phyloP scores from a whole-genome alignment of 2,329 filamentous ascomycete genomes.

The Aspergillus pseudotamarii region DNA sequence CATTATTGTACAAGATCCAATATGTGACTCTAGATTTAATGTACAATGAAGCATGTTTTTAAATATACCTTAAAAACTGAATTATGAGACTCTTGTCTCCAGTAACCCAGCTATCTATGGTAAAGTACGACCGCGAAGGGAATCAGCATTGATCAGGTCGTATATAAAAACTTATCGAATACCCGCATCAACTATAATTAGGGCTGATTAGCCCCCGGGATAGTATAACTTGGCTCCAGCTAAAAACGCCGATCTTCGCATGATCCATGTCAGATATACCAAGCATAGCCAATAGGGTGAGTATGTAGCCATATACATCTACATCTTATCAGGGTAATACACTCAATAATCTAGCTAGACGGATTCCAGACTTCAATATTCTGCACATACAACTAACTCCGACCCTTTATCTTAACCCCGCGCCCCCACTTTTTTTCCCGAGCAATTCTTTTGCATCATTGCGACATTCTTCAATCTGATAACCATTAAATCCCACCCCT shows the following conservation, averaged over 20 bases:
- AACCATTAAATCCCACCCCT: background rate
- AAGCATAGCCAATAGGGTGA: rapidly evolving
- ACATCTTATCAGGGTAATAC: too few relatives aligned
- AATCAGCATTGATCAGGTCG: background rate
- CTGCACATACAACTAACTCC: background rate
- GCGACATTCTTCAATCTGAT: background rate
- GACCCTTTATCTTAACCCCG: conserved; percentile 1
- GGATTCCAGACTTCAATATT: too few relatives aligned
- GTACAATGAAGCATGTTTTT: background rate
- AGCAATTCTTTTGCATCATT: conserved; percentile 1
- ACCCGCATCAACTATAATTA: background rate
- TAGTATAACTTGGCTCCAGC: too few relatives aligned
- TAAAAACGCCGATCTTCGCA: too few relatives aligned
- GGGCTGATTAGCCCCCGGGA: background rate
- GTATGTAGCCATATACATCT: too few relatives aligned
- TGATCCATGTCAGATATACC: too few relatives aligned
- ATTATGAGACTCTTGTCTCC: background rate
- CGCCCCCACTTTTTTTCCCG: background rate
- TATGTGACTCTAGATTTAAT: background rate
- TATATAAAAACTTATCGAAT: background rate
- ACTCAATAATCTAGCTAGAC: too few relatives aligned
- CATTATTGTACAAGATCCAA: background rate
- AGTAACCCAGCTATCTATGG: background rate
- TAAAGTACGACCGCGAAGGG: background rate
- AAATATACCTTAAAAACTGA: background rate